phyloP scores from a whole-genome alignment of 2,329 filamentous ascomycete genomes.

The Cytospora mali region DNA sequence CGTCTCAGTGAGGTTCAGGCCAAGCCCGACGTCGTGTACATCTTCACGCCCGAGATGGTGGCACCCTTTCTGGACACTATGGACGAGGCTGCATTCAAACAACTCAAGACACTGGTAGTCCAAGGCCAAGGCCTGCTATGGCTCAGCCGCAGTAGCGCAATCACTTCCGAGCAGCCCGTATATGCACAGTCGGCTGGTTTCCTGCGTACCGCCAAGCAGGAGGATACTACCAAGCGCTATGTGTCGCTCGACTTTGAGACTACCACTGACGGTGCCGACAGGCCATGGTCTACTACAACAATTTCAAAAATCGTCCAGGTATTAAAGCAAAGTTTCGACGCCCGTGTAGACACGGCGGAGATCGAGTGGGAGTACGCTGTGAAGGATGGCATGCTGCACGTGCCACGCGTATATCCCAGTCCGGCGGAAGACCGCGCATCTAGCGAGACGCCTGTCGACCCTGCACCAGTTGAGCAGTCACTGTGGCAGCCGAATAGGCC shows the following conservation, averaged over 20 bases:
- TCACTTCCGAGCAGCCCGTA: conserved; percentile 8
- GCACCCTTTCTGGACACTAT: conserved; percentile 26
- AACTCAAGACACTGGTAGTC: conserved; percentile 13
- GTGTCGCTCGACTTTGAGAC: conserved; percentile 29
- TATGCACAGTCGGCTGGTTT: conserved; percentile 24
- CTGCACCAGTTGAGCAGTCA: not conserved
- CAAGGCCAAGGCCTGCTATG: conserved; percentile 24
- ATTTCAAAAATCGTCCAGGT: conserved; percentile 28
- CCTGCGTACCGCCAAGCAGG: conserved; percentile 24
- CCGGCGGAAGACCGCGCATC: not conserved
- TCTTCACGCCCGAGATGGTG: conserved; percentile 27
- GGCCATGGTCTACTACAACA: not conserved
- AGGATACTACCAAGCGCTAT: conserved; percentile 28
- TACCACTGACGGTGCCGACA: not conserved
- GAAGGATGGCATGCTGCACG: conserved; percentile 25
- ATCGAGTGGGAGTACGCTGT: conserved; percentile 32
- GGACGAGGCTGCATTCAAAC: conserved; percentile 17
- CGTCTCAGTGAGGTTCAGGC: conserved; percentile 14
- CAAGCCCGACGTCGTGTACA: not conserved
- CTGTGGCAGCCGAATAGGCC: too few relatives aligned
- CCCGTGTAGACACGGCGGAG: not conserved
- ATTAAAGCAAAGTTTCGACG: conserved; percentile 28
- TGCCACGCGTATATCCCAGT: conserved; percentile 26
- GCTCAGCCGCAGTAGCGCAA: conserved; percentile 26
- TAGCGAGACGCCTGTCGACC: not conserved